Evolutionary conservation across 2,329 filamentous ascomycete species (phyloP).

Genomic region (Camillea tinctor): DNA sequence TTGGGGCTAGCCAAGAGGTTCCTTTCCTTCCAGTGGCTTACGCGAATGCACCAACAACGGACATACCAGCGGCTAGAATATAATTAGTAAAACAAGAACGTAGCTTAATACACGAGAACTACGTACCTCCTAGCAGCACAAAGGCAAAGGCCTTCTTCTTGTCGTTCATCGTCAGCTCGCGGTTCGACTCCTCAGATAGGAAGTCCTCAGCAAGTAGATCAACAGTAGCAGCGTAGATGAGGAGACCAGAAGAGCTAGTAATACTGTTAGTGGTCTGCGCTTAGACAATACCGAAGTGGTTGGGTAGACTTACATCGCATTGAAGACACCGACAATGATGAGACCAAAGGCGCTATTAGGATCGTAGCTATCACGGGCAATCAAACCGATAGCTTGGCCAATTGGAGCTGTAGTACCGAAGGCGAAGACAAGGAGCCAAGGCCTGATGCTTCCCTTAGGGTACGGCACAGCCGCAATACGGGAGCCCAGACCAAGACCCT

Average conservation of each 20-base stretch:
- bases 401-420: conserved; percentile 65
- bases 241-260: conserved; percentile 54
- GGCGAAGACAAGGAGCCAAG: conserved; percentile 60
- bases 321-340: conserved; percentile 64
- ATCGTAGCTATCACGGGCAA: conserved; percentile 57
- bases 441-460: conserved; percentile 52
- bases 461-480: conserved; percentile 68
- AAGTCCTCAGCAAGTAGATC: conserved; percentile 66
- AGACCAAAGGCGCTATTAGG: conserved; percentile 62
- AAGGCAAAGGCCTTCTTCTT: conserved; percentile 53
- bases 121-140: conserved; percentile 51
- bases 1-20: background rate
- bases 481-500: conserved; percentile 67
- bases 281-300: background rate
- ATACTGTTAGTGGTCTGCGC: background rate
- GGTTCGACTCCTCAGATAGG: conserved; percentile 55
- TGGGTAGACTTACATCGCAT: conserved; percentile 54
- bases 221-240: conserved; percentile 62
- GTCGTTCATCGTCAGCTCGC: conserved; percentile 49
- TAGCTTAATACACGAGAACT: background rate
- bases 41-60: conserved; percentile 46
- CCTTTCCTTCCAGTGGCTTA: conserved; percentile 25
- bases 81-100: conserved; percentile 5
- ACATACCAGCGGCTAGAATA: conserved; percentile 42
- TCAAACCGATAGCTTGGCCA: conserved; percentile 62